phyloP scores from a whole-genome alignment of 2,329 filamentous ascomycete species.

The Penicillium sp. region DNA sequence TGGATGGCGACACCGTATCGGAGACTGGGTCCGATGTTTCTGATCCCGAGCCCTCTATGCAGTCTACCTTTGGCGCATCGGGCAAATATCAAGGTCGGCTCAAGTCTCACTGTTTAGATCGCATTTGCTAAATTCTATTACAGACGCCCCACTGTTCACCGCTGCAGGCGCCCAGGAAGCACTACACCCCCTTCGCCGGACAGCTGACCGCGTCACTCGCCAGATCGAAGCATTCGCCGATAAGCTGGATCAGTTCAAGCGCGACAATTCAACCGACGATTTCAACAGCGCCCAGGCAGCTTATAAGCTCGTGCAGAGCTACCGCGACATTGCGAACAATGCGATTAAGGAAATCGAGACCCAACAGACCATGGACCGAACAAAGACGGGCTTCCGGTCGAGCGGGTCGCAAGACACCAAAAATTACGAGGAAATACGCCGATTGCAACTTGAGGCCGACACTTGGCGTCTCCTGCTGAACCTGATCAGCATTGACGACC shows the following conservation, averaged over 20 bases:
- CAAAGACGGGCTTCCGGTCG: conserved; percentile 31
- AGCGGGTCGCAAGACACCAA: conserved; percentile 26
- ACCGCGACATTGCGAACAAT: conserved; percentile 55
- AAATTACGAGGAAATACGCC: conserved; percentile 42
- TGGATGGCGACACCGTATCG: conserved; percentile 27
- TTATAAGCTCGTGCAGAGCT: conserved; percentile 65
- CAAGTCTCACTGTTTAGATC: neutral
- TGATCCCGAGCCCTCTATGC: conserved; percentile 19
- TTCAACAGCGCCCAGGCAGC: conserved; percentile 62
- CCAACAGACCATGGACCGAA: conserved; percentile 40
- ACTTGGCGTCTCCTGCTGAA: conserved; percentile 84
- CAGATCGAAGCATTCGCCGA: conserved; percentile 87
- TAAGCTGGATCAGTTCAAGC: conserved; percentile 72
- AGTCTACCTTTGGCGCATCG: conserved; percentile 13
- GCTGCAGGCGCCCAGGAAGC: conserved; percentile 50
- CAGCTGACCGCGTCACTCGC: conserved; percentile 67
- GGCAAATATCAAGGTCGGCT: conserved; percentile 16
- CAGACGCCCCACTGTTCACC: conserved; percentile 40
- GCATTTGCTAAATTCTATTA: conserved; percentile 9
- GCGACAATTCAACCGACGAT: conserved; percentile 45
- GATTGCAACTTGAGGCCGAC: conserved; percentile 78
- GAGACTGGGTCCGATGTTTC: conserved; percentile 31
- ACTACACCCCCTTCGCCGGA: conserved; percentile 60
- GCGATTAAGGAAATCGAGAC: conserved; percentile 46
- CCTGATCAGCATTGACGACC: conserved; percentile 68